Evolutionary conservation across 257 asterid genomes (phyloP).

Genomic region (Nicotiana benthamiana): DNA sequence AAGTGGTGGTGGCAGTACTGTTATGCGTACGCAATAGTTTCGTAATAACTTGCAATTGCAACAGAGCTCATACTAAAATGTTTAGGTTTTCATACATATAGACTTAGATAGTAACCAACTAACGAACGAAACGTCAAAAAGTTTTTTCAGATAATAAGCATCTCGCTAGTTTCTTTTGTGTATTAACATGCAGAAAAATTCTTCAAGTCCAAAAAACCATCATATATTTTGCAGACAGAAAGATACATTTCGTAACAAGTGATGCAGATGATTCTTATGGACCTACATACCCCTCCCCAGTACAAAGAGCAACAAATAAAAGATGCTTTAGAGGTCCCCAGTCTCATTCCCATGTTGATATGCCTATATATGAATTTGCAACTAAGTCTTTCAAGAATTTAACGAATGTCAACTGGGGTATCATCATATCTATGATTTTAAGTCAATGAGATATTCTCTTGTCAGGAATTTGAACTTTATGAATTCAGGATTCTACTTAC

Average conservation of each 20-base stretch:
- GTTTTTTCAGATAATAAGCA: background rate
- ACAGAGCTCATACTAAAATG: background rate
- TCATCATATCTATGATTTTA: background rate
- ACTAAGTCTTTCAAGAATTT: background rate
- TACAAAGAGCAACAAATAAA: background rate
- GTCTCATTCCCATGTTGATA: background rate
- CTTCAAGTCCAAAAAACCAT: slow-evolving; percentile 7
- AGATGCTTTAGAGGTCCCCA: slow-evolving; percentile 17
- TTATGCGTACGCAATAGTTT: background rate
- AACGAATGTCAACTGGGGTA: background rate
- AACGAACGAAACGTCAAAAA: slow-evolving; percentile 13
- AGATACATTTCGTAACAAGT: slow-evolving; percentile 14
- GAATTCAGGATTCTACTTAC: too few species aligned
- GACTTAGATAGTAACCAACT: slow-evolving; percentile 12
- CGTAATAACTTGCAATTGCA: slow-evolving; percentile 1
- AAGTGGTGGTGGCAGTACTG: background rate
- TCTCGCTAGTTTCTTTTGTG: background rate
- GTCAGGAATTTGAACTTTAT: background rate
- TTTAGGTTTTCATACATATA: background rate
- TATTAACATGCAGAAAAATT: background rate
- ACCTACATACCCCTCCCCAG: background rate
- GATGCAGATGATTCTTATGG: slow-evolving; percentile 21
- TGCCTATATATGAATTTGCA: background rate
- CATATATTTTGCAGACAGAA: slow-evolving; percentile 1
- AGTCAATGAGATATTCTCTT: background rate